Evolutionary conservation across 805 yeast species (phyloP).

Genomic region (Jamesozyma spencerorum): DNA sequence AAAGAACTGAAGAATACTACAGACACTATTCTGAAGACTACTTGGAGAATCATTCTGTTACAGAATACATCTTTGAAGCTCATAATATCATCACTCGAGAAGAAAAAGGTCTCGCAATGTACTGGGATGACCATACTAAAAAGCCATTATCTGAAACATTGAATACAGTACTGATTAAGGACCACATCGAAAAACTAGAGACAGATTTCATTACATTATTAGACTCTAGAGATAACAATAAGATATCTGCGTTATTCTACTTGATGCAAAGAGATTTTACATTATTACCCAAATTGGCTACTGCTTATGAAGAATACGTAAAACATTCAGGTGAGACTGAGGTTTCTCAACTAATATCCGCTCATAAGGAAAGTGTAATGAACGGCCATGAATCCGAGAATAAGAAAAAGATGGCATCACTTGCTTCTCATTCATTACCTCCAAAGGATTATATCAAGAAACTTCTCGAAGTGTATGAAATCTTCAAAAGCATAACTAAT

Average conservation of each 20-base stretch:
- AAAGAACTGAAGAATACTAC: slow-evolving; percentile 45
- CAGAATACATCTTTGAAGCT: slow-evolving; percentile 83
- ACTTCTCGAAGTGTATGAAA: slow-evolving; percentile 57
- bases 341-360: slow-evolving; percentile 17
- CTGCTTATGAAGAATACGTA: slow-evolving; percentile 63
- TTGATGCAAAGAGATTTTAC: slow-evolving; percentile 69
- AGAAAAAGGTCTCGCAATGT: slow-evolving; percentile 62
- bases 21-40: slow-evolving; percentile 57
- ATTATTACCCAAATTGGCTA: slow-evolving; percentile 71
- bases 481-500: slow-evolving; percentile 36
- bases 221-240: slow-evolving; percentile 49
- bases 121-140: slow-evolving; percentile 79
- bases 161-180: slow-evolving; percentile 65
- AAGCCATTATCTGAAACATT: slow-evolving; percentile 66
- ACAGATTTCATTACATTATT: slow-evolving; percentile 67
- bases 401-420: slow-evolving; percentile 37
- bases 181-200: slow-evolving; percentile 69
- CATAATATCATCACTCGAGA: slow-evolving; percentile 78
- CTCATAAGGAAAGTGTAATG: slow-evolving; percentile 14
- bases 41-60: slow-evolving; percentile 67
- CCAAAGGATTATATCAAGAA: slow-evolving; percentile 77
- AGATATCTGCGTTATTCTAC: slow-evolving; percentile 68
- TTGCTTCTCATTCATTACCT: slow-evolving; percentile 15
- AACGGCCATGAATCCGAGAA: slow-evolving; percentile 12
- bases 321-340: slow-evolving; percentile 46